phyloP scores from a whole-genome alignment of 2,329 filamentous ascomycete genomes.

The Bipolaris zeicola region DNA sequence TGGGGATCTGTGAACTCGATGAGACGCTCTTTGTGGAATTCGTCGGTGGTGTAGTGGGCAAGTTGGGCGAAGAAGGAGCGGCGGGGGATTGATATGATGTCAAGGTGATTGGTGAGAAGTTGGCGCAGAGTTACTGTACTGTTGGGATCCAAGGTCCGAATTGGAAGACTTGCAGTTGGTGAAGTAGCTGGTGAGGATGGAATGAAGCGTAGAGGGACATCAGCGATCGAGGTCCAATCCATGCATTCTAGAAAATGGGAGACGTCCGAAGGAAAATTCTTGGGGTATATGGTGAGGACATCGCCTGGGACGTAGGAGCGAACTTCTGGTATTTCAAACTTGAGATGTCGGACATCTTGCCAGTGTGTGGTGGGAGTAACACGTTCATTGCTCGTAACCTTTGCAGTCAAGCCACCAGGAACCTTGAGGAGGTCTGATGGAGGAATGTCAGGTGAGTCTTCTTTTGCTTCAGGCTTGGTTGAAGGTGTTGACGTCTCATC shows the following conservation, averaged over 20 bases:
- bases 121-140: conserved; percentile 68
- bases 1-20: conserved; percentile 80
- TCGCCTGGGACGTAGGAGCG: conserved; percentile 72
- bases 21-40: conserved; percentile 78
- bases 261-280: conserved; percentile 85
- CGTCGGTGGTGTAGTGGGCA: conserved; percentile 73
- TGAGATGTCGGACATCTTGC: conserved; percentile 90
- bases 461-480: conserved; percentile 8
- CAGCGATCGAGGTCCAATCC: conserved; percentile 76
- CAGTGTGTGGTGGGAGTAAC: conserved; percentile 80
- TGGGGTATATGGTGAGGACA: conserved; percentile 80
- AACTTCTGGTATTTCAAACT: conserved; percentile 56
- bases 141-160: conserved; percentile 47
- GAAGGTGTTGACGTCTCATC: conserved; percentile 16
- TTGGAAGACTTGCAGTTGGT: conserved; percentile 47
- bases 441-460: conserved; percentile 28
- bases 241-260: conserved; percentile 76
- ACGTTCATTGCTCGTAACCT: conserved; percentile 68
- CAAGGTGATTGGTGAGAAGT: conserved; percentile 80
- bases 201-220: conserved; percentile 66
- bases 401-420: conserved; percentile 61
- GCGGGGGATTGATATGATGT: conserved; percentile 87
- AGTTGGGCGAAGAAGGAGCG: conserved; percentile 84
- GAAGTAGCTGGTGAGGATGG: conserved; percentile 36
- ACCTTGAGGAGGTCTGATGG: conserved; percentile 62